Conservation (phyloP, 2,329 filamentous ascomycete genomes). For the Monilinia laxa region DNA sequence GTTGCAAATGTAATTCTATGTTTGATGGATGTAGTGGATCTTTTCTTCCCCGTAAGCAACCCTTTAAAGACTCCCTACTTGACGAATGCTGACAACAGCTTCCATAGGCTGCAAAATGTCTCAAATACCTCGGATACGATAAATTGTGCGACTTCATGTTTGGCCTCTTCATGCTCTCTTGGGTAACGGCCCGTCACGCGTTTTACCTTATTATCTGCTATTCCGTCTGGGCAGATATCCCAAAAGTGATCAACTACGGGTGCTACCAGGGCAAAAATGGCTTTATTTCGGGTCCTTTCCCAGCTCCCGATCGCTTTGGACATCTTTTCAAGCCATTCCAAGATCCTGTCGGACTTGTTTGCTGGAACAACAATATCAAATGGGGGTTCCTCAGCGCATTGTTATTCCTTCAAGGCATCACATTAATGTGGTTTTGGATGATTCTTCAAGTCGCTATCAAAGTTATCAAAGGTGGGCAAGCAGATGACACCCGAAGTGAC, state of each 20-base stretch:
- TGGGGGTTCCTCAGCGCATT: conserved; percentile 76
- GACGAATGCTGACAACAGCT: conserved; percentile 19
- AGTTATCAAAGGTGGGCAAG: conserved; percentile 72
- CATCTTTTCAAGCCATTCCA: conserved; percentile 75
- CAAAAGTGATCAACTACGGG: conserved; percentile 60
- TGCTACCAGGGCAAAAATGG: conserved; percentile 66
- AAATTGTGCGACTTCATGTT: conserved; percentile 79
- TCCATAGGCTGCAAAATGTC: conserved; percentile 76
- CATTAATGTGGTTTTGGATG: conserved; percentile 85
- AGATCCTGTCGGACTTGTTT: conserved; percentile 70
- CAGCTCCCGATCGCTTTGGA: conserved; percentile 51
- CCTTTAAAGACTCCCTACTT: neutral
- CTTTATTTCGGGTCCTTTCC: conserved; percentile 55
- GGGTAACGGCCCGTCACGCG: conserved; percentile 81
- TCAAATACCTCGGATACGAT: conserved; percentile 83
- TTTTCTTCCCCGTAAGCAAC: conserved; percentile 71
- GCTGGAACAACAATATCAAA: conserved; percentile 73
- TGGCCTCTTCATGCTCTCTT: conserved; percentile 79
- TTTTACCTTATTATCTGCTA: conserved; percentile 78
- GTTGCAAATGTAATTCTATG: conserved; percentile 87
- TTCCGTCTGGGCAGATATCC: conserved; percentile 71
- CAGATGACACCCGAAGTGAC: conserved; percentile 86
- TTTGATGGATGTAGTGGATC: conserved; percentile 90
- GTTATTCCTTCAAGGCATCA: conserved; percentile 74
- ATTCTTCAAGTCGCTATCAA: conserved; percentile 80